A percentile compares a stretch with the other conserved stretches of the same genome.
These are phyloP conservation scores for Microdochium nivale DNA, from an alignment of 2,329 filamentous ascomycete genomes.

Conservation along the genomic window DNA sequence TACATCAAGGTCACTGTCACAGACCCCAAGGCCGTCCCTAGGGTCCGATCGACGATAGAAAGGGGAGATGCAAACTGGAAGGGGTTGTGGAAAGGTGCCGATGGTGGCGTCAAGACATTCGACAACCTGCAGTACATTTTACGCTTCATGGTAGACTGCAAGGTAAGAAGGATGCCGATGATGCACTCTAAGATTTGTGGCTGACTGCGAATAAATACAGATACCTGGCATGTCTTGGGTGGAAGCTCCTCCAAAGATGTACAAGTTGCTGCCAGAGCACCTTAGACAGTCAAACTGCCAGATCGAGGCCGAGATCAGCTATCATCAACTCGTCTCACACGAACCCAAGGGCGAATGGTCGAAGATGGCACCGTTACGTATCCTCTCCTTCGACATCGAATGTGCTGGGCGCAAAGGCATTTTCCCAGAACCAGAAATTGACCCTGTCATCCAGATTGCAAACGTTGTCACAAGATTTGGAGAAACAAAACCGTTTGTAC, in stretches of 20 bases:
- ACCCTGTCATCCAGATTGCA: constrained; percentile 96
- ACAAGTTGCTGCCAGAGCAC: constrained; percentile 56
- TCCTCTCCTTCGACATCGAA: constrained; percentile 97
- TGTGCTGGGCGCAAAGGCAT: constrained; percentile 96
- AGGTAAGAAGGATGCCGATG: constrained; percentile 38
- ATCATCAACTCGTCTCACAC: constrained; percentile 77
- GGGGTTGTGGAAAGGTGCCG: constrained; percentile 68
- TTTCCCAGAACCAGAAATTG: constrained; percentile 85
- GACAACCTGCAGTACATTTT: constrained; percentile 94
- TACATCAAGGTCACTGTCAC: constrained; percentile 91
- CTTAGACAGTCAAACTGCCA: constrained; percentile 86
- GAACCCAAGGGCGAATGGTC: constrained; percentile 89
- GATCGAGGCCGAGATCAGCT: constrained; percentile 83
- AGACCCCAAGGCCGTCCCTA: constrained; percentile 76
- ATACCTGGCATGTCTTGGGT: constrained; percentile 98
- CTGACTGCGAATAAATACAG: constrained; percentile 23
- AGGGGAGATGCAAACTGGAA: constrained; percentile 77
- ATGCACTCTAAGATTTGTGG: constrained; percentile 6
- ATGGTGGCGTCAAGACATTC: constrained; percentile 74
- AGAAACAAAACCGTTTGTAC: constrained; percentile 89
- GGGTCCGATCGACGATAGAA: constrained; percentile 69
- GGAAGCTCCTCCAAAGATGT: constrained; percentile 67
- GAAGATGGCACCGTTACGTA: constrained; percentile 90
- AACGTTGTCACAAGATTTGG: constrained; percentile 92
- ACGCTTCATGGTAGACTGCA: constrained; percentile 96